Percentiles rank a stretch among this genome's conserved stretches.
phyloP scores from a whole-genome alignment of 192 early-diverging fungal genomes.

The Coemansia sp. region DNA sequence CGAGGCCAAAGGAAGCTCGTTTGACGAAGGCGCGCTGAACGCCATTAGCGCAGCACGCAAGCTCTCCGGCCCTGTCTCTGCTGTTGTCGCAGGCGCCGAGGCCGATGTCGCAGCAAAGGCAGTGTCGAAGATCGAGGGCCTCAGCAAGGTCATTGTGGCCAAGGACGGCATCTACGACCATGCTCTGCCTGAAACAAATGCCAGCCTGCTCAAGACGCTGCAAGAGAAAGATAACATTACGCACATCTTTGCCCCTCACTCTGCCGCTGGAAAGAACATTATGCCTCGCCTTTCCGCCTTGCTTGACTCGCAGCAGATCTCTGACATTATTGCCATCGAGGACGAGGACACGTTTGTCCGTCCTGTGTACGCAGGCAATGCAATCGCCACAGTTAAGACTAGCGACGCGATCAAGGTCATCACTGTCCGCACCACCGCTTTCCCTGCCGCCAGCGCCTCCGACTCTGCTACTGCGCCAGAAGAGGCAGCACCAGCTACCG shows the following conservation, averaged over 20 bases:
- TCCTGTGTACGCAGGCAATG: conserved; percentile 98
- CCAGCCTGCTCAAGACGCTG: conserved; percentile 70
- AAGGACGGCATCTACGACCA: conserved; percentile 79
- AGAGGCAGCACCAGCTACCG: conserved; percentile 70
- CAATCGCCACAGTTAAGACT: conserved; percentile 93
- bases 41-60: conserved; percentile 84
- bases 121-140: conserved; percentile 64
- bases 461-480: conserved; percentile 58
- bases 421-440: conserved; percentile 89
- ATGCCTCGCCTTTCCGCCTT: conserved; percentile 91
- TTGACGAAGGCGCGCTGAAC: conserved; percentile 76
- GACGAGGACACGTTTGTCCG: conserved; percentile 87
- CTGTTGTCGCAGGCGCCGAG: conserved; percentile 80
- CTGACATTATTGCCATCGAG: conserved; percentile 83
- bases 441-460: conserved; percentile 65
- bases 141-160: conserved; percentile 83
- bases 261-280: conserved; percentile 91
- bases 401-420: conserved; percentile 84
- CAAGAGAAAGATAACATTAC: conserved; percentile 74
- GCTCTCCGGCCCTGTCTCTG: conserved; percentile 81
- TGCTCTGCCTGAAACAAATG: conserved; percentile 76
- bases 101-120: conserved; percentile 65
- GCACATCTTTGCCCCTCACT: conserved; percentile 86
- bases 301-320: conserved; percentile 86
- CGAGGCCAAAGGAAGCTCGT: conserved; percentile 65